A percentile compares a stretch with the other conserved stretches of the same genome.
These are phyloP conservation scores for Chlorella variabilis DNA, from an alignment of 163 green algal genomes.

Conservation along the genomic window DNA sequence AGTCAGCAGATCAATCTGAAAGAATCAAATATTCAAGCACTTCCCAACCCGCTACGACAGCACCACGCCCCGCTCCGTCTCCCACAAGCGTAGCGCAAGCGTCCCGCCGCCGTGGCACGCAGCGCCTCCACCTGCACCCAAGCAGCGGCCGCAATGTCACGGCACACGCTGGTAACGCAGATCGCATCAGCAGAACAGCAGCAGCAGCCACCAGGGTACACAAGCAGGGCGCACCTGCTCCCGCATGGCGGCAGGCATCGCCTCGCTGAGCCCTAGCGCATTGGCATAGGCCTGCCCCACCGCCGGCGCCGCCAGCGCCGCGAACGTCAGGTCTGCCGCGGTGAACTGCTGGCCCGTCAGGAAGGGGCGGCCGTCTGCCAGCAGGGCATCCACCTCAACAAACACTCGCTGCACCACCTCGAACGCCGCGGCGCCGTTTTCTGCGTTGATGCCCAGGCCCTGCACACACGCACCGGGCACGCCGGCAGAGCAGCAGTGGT, in stretches of 20 bases:
- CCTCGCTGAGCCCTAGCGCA: neutral
- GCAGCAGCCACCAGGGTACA: no score
- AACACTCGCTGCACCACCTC: neutral
- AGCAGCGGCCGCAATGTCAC: no score
- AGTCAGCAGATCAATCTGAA: no score
- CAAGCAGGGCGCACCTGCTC: no score
- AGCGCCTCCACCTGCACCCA: slow-evolving; percentile 30
- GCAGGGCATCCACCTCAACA: neutral
- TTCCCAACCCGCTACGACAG: neutral
- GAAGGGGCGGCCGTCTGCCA: slow-evolving; percentile 19
- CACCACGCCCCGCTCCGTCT: neutral
- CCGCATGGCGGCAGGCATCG: neutral
- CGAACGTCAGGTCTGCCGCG: slow-evolving; percentile 29
- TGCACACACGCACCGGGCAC: neutral
- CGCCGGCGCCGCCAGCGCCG: slow-evolving; percentile 20
- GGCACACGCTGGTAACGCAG: no score
- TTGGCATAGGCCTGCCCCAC: slow-evolving; percentile 10
- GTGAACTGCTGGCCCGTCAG: slow-evolving; percentile 12
- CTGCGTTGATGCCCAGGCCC: slow-evolving; percentile 6
- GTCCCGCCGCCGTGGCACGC: neutral
- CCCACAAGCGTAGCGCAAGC: slow-evolving; percentile 23
- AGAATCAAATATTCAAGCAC: neutral
- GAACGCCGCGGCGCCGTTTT: neutral
- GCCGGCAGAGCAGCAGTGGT: neutral
- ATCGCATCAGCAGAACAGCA: no score